Evolutionary conservation across 2,329 filamentous ascomycete species (phyloP).

Genomic region (Myriosclerotinia curreyana): DNA sequence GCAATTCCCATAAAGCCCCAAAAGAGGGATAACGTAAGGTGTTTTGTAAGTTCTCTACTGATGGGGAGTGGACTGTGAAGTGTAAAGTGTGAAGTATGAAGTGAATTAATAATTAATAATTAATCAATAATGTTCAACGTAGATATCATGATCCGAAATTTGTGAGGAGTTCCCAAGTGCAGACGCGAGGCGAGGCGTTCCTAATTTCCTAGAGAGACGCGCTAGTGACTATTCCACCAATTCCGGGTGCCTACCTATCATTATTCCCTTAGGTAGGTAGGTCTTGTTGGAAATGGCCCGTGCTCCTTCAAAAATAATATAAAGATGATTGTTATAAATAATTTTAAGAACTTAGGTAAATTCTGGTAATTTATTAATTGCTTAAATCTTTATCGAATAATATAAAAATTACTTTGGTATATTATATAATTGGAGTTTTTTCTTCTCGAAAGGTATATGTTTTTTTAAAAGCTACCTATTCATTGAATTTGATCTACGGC

Average conservation of each 20-base stretch:
- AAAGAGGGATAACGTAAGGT: not conserved
- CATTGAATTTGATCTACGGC: too few relatives aligned
- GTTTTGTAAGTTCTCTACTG: not conserved
- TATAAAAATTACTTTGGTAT: too few relatives aligned
- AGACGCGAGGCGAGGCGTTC: conserved; percentile 13
- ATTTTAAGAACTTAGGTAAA: too few relatives aligned
- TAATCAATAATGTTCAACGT: not conserved
- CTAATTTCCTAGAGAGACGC: not conserved
- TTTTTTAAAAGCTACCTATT: too few relatives aligned
- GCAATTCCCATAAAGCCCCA: not conserved
- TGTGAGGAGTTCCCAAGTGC: not conserved
- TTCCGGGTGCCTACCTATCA: not conserved
- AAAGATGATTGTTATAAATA: not conserved
- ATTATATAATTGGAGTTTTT: too few relatives aligned
- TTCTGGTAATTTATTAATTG: too few relatives aligned
- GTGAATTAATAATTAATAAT: not conserved
- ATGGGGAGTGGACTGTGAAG: too few relatives aligned
- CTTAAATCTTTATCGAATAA: too few relatives aligned
- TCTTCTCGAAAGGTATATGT: too few relatives aligned
- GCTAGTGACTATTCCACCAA: conserved; percentile 9
- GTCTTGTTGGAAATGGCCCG: not conserved
- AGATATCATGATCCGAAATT: conserved; percentile 3
- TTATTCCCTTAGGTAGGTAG: not conserved
- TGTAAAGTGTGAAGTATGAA: too few relatives aligned
- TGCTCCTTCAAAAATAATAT: not conserved